Conservation (phyloP, 176 grass and related monocot species). For the Rhynchospora breviuscula region DNA sequence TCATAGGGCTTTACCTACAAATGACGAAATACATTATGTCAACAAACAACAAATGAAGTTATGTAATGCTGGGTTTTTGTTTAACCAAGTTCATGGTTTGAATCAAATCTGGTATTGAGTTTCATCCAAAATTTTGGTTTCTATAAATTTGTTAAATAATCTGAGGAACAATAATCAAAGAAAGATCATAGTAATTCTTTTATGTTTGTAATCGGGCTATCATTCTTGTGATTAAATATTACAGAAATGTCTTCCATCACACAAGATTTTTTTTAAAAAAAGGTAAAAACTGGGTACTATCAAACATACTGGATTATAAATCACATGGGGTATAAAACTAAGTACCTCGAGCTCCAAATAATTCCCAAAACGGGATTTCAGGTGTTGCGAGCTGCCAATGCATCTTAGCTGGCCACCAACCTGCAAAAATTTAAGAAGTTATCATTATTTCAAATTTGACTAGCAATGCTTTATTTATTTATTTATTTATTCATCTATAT, state of each 20-base stretch:
- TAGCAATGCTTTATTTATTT: not conserved
- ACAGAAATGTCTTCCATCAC: not conserved
- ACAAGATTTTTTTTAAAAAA: not conserved
- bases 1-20: constrained; percentile 37
- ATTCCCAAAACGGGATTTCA: constrained; percentile 53
- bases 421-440: constrained; percentile 3
- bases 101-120: not conserved
- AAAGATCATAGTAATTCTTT: not conserved
- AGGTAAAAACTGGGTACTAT: not conserved
- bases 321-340: not conserved
- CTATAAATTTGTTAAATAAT: not conserved
- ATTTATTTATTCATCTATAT: not conserved
- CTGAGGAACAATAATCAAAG: not conserved
- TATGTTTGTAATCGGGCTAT: not conserved
- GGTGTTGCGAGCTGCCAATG: constrained; percentile 42
- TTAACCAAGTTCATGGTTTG: not conserved
- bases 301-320: not conserved
- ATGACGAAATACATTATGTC: not conserved
- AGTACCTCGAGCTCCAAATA: constrained; percentile 47
- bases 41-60: not conserved
- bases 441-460: not conserved
- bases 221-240: not conserved
- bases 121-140: not conserved
- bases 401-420: constrained; percentile 38
- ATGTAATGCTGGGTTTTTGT: not conserved